Base-by-base conservation (phyloP, 495 filamentous ascomycete species). In the Platismatia glauca region DNA sequence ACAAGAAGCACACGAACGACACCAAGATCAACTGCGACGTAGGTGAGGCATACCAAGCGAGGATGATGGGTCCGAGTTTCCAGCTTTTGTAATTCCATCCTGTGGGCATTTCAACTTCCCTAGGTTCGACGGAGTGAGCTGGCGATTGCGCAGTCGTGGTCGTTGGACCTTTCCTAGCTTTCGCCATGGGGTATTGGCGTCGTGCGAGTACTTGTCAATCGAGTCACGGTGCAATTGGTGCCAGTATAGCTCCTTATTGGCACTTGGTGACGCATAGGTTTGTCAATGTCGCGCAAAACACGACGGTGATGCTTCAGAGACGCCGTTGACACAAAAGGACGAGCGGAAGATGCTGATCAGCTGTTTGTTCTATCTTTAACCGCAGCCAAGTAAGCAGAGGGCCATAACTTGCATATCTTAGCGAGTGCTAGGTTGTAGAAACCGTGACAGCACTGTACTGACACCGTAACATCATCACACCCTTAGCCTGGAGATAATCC, bases 1-100 rank as follows among this genome's bases (percentile, higher is more conserved):
- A n/a, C n/a, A n/a, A 66, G 80, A 95, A 95, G 74, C 90, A 95
- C 59, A 94, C 89, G 66, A 92, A 81, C 24, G 89, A 83, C 50
- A 92, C 86, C 75, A 95, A 77, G 35, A 88, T 63, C 46, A 93
- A 77, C 73, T 93, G 89, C 41, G 82, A 72, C 67, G 85, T 82
- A 6, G 89, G 89, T 33, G 87, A 90, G 57, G 89, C 89, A 75
- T 86, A 91, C 79, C 83, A 91, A 7, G 83, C 81, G 7, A 86
- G 60, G 65, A 79, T 81, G 69, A 69, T 79, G 22, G 71, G 71
- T 50, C 80, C 81, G 57, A 63, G 5, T 57, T 44, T 41, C 33
- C 12, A 63, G 50, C 61, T 35, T 70, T 83, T 84, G 77, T 91
- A 90, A 77, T 86, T 89, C 86, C 86, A 89, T 57, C 76, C 39